Percentiles rank a stretch among this genome's conserved stretches.
Conservation (phyloP, 176 grass and related monocot genomes). For the Carex cristatella region DNA sequence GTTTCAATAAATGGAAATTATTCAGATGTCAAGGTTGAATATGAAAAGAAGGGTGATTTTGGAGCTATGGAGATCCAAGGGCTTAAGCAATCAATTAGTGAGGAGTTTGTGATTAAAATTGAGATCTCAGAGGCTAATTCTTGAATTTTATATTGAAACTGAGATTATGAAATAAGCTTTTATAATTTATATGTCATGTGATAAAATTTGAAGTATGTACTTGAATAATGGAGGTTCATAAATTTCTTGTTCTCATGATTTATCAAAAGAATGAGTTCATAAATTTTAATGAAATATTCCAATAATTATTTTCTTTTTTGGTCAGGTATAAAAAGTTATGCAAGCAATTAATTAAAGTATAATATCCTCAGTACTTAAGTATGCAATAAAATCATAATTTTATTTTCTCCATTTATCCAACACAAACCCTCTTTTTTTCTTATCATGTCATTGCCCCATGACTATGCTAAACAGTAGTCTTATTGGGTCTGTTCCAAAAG, state of each 20-base stretch:
- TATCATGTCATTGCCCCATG: too few species aligned
- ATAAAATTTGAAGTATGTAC: neutral
- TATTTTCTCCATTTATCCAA: too few species aligned
- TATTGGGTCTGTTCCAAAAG: too few species aligned
- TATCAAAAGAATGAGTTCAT: neutral
- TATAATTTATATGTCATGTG: neutral
- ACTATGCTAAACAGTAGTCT: too few species aligned
- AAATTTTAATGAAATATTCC: neutral
- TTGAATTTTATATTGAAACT: constrained; percentile 6
- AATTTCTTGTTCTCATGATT: neutral
- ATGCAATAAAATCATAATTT: too few species aligned
- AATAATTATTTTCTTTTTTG: neutral
- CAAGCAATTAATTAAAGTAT: too few species aligned
- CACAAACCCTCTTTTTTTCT: too few species aligned
- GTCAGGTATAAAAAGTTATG: too few species aligned
- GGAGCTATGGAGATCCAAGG: constrained; percentile 35
- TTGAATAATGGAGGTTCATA: neutral
- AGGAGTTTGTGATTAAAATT: constrained; percentile 62
- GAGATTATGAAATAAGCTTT: neutral
- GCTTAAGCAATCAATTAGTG: constrained; percentile 39
- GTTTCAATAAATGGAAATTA: constrained; percentile 10
- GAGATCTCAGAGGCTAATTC: neutral
- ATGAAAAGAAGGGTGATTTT: neutral
- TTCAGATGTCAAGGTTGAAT: constrained; percentile 1
- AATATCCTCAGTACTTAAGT: too few species aligned